Base-by-base conservation (phyloP, 192 early-diverging fungal genomes). In the Linderina pennispora region DNA sequence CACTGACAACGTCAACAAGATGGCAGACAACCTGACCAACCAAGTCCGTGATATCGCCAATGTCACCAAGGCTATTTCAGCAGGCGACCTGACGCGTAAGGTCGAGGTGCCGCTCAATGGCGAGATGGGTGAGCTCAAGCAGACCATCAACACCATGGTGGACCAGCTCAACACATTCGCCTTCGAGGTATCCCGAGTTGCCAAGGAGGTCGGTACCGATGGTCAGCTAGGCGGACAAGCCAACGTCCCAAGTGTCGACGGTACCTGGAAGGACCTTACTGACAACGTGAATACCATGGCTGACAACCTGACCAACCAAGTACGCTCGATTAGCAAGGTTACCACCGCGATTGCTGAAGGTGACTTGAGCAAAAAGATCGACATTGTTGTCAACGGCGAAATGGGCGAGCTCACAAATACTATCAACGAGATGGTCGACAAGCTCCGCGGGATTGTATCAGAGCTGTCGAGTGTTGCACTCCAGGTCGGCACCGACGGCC, bases 231-330 rank as follows among this genome's bases (percentile, higher is more conserved):
- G 81, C 21, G 81, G 79, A 6, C 74, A 83, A 41, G 81, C 81
- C 1, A 57, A 63, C 4, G 78, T 83, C 14, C 53, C 62, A 10
- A 63, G 60, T 47, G 78, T 83, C 1, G 69, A 61, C 20, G 80
- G 80, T 17, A 79, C 75, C 4, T 83, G 80, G 80, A 80, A 78
- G 48, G 72, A 76, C 23, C 57, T 83, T 1, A 83, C 78, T 0
- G 74, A 80, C 19, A 78, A 77, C 47, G 80, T 82, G 46, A 82
- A 82, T 43, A 50, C 56, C 17, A 82, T 82, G 80, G 80, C 80
- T 14, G 45, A 61, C 21, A 65, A 83, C 28, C 53, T 83, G 26
- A 83, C 81, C 0, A 68, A 69, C 16, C 76, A 80, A 46, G 79
- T 80, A 4, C 65, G 79, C 33, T 54, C 60, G 41, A 76, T 80